Percentiles rank a stretch among this genome's conserved stretches.
Conservation (phyloP, 768 basidiomycete genomes). For the Suillus discolor region DNA sequence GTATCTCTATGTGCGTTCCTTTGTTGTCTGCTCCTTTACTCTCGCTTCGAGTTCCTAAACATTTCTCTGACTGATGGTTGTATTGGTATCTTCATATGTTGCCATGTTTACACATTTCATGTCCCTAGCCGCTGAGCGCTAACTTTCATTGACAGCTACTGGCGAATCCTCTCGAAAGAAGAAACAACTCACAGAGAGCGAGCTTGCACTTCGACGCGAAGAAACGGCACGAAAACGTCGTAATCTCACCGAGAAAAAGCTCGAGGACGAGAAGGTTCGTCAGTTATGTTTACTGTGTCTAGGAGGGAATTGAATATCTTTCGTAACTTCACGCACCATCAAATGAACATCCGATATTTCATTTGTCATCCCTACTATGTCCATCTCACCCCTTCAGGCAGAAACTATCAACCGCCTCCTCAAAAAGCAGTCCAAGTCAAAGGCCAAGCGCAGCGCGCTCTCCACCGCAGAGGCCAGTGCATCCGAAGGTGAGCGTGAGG, state of each 20-base stretch:
- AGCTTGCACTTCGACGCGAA: slow-evolving; percentile 73
- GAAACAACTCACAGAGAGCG: slow-evolving; percentile 69
- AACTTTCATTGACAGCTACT: not conserved
- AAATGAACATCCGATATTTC: not conserved
- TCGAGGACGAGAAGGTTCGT: slow-evolving; percentile 81
- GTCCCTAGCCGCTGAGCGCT: not conserved
- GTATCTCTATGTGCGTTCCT: slow-evolving; percentile 55
- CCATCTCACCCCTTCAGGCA: slow-evolving; percentile 44
- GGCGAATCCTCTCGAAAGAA: slow-evolving; percentile 45
- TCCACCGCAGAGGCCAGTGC: slow-evolving; percentile 48
- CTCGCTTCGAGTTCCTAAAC: not conserved
- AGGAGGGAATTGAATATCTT: not conserved
- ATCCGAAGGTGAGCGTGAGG: slow-evolving; percentile 27
- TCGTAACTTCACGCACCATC: not conserved
- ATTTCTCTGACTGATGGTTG: not conserved
- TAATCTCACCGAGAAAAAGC: slow-evolving; percentile 79
- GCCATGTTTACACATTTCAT: not conserved
- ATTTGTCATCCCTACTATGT: not conserved
- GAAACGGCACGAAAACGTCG: slow-evolving; percentile 84
- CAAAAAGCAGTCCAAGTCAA: slow-evolving; percentile 78
- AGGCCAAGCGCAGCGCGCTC: slow-evolving; percentile 55
- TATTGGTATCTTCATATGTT: not conserved
- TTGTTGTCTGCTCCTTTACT: not conserved
- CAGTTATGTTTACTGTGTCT: not conserved
- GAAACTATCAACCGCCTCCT: slow-evolving; percentile 90